Percentiles rank a stretch among this genome's conserved stretches.
Conservation (phyloP, 495 filamentous ascomycete species). For the Hapsidospora chrysogenum region DNA sequence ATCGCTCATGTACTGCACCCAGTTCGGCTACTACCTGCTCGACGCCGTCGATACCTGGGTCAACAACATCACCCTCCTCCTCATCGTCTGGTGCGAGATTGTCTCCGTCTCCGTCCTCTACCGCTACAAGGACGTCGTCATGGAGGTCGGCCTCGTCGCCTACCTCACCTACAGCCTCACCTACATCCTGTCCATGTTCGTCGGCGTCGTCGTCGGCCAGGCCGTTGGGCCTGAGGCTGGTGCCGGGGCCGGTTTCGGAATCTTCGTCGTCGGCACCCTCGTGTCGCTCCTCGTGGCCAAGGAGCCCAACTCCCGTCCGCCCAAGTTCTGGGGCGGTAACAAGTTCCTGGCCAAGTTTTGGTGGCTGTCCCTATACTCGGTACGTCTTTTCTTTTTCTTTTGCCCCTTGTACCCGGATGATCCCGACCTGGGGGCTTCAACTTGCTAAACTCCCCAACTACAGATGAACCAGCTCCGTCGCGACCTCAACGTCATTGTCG, state of each 20-base stretch:
- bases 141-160: conserved; percentile 12
- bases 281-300: conserved; percentile 8
- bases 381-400: neutral
- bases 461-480: conserved; percentile 6
- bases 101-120: conserved; percentile 3
- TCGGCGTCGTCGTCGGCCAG: conserved; percentile 18
- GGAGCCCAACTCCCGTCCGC: conserved; percentile 9
- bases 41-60: conserved; percentile 5
- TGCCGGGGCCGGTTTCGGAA: conserved; percentile 14
- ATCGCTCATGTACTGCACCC: conserved; percentile 5
- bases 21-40: conserved; percentile 6
- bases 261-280: conserved; percentile 4
- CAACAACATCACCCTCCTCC: conserved; percentile 4
- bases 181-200: conserved; percentile 16
- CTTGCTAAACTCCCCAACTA: neutral
- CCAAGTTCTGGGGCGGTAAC: conserved; percentile 16
- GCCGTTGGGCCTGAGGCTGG: conserved; percentile 10
- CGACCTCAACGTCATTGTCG: conserved; percentile 5
- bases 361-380: conserved; percentile 6
- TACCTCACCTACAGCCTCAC: conserved; percentile 16
- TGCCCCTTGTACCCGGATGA: too few species aligned
- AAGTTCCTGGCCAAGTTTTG: conserved; percentile 5
- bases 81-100: conserved; percentile 5
- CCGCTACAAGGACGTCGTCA: conserved; percentile 11
- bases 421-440: neutral